Base-by-base conservation (phyloP, 23 red algal genomes). In the Gracilaria gracilis region DNA sequence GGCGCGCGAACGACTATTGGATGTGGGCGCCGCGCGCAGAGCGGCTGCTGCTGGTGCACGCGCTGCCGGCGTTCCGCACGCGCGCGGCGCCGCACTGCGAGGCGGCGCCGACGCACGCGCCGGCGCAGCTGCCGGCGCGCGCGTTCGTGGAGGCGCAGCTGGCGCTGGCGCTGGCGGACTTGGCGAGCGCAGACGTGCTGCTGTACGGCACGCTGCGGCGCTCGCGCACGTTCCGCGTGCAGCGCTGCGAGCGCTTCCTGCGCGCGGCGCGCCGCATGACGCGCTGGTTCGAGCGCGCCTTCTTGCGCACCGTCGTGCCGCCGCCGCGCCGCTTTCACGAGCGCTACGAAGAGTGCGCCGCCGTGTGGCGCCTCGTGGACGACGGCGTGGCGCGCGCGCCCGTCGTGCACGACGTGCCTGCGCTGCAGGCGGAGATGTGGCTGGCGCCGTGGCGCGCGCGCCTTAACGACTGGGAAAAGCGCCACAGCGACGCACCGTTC, bases 81-180 rank as follows among this genome's bases (percentile, higher is more conserved):
- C 17, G 13, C 13, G 67, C 17, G 38, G 11, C 13, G 35, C 15
- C 23, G 33, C 35, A 4, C 38, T 39, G 31, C 11, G 36, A 21
- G 14, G 20, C 17, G 33, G 35, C 20, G n/a, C 20, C 35, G 38
- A 5, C 46, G 72, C 72, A 25, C 46, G 37, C 46, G 38, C 72
- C 72, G 38, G 7, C 62, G 27, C 62, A 24, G 46, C 72, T 48
- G 27, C 39, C 31, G 21, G 72, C 72, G n/a, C 34, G 69, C 36
- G 36, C 39, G 27, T 86, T 72, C 46, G 27, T 86, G 62, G 64
- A 86, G 64, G 83, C 83, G 65, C 83, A 72, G 61, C 28, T 86
- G 24, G 66, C 62, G 12, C 32, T 57, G 83, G 47, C 42, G 67
- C 9, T 46, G 8, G 16, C 42, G 23, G 67, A 49, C 47, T 20